Conservation (phyloP, 2,329 filamentous ascomycete species). For the Fusarium sp. region DNA sequence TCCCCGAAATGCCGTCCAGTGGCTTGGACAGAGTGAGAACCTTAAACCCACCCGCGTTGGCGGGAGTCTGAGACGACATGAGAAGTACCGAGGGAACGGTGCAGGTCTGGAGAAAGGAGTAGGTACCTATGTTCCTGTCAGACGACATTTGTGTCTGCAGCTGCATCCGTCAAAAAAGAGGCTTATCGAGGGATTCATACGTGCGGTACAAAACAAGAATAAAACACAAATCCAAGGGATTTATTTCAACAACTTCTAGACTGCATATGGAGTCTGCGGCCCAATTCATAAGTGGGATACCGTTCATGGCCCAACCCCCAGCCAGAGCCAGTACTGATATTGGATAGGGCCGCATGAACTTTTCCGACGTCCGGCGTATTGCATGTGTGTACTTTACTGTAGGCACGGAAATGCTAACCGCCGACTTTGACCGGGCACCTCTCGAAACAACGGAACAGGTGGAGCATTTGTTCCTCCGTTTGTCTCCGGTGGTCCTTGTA, state of each 20-base stretch:
- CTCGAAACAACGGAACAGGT: neutral
- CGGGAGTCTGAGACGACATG: constrained; percentile 30
- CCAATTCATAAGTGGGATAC: neutral
- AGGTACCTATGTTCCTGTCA: constrained; percentile 13
- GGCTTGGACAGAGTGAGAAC: constrained; percentile 50
- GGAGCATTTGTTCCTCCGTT: neutral
- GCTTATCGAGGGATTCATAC: neutral
- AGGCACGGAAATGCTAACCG: neutral
- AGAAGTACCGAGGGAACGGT: constrained; percentile 31
- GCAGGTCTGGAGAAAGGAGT: constrained; percentile 7
- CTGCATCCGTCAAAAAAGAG: neutral
- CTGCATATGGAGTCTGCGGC: neutral
- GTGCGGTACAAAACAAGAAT: neutral
- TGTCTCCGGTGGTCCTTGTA: neutral
- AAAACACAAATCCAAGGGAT: neutral
- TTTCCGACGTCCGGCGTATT: neutral
- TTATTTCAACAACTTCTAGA: neutral
- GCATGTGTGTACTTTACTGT: neutral
- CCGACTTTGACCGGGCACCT: neutral
- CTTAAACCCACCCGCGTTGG: constrained; percentile 46
- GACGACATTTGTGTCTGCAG: neutral
- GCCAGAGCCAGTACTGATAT: neutral
- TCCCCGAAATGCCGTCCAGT: constrained; percentile 39
- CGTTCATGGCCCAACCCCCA: neutral
- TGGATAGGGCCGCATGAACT: neutral